A percentile compares a stretch with the other conserved stretches of the same genome.
Conservation (phyloP, 805 yeast genomes). For the Barnettozyma siamensis region DNA sequence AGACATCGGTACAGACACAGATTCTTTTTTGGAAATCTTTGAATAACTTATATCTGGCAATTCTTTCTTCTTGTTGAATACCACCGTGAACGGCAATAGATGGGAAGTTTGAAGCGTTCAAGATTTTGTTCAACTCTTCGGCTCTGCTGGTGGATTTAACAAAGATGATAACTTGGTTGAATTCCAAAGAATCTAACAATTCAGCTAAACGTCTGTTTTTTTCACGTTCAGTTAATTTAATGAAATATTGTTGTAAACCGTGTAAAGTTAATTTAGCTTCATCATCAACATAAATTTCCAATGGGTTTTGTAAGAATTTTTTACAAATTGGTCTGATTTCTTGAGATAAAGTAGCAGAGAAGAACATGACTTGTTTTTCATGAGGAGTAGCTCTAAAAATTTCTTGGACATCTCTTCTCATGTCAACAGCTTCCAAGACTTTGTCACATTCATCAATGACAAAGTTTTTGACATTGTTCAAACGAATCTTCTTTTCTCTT, state of each 20-base stretch:
- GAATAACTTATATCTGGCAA: constrained; percentile 90
- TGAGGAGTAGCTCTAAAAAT: constrained; percentile 96
- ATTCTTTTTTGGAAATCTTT: constrained; percentile 98
- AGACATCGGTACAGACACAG: constrained; percentile 97
- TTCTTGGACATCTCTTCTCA: constrained; percentile 99
- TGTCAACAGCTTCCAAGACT: constrained; percentile 83
- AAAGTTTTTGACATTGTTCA: constrained; percentile 86
- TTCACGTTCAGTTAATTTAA: constrained; percentile 83
- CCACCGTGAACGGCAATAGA: constrained; percentile 95
- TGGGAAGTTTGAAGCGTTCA: constrained; percentile 92
- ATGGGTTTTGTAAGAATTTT: constrained; percentile 96
- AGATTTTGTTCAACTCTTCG: constrained; percentile 79
- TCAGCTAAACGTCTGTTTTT: constrained; percentile 92
- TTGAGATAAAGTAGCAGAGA: constrained; percentile 90
- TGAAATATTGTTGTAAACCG: constrained; percentile 95
- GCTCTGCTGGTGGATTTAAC: constrained; percentile 92
- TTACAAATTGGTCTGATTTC: constrained; percentile 96
- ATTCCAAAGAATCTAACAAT: constrained; percentile 87
- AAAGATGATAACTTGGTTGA: constrained; percentile 96
- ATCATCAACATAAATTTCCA: constrained; percentile 96
- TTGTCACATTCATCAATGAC: constrained; percentile 98
- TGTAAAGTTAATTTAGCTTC: constrained; percentile 96
- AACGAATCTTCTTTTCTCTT: constrained; percentile 81
- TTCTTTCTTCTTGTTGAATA: constrained; percentile 96
- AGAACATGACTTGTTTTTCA: constrained; percentile 99